These are phyloP conservation scores for Colletotrichum spinosum DNA, from an alignment of 2,329 filamentous ascomycete species.

Conservation along the genomic window DNA sequence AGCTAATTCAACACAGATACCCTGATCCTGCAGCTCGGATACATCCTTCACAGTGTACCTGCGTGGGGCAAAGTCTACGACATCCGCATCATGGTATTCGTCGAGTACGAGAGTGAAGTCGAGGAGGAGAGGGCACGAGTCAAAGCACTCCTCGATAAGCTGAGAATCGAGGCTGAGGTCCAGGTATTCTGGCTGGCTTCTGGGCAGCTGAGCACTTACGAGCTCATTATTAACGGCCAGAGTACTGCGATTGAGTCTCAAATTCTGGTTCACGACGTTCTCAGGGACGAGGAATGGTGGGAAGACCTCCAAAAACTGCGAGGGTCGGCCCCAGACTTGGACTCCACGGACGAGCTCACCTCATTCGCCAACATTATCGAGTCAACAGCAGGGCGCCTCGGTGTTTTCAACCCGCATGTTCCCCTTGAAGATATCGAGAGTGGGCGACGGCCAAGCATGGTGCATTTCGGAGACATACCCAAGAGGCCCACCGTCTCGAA, in stretches of 20 bases:
- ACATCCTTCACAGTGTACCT: slow-evolving; percentile 84
- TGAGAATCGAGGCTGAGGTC: slow-evolving; percentile 84
- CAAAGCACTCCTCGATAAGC: slow-evolving; percentile 79
- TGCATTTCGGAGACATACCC: slow-evolving; percentile 71
- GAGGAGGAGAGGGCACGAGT: slow-evolving; percentile 81
- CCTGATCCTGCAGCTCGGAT: slow-evolving; percentile 87
- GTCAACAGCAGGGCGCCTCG: slow-evolving; percentile 54
- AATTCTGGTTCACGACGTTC: slow-evolving; percentile 71
- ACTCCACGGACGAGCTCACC: slow-evolving; percentile 55
- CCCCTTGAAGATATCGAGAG: slow-evolving; percentile 41
- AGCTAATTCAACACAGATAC: slow-evolving; percentile 61
- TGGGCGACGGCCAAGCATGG: slow-evolving; percentile 60
- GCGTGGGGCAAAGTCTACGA: slow-evolving; percentile 81
- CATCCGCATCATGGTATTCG: slow-evolving; percentile 85
- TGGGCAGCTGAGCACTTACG: slow-evolving; percentile 78
- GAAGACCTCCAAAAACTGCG: slow-evolving; percentile 73
- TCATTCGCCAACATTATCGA: slow-evolving; percentile 58
- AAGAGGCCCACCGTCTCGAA: slow-evolving; percentile 67
- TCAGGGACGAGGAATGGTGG: slow-evolving; percentile 87
- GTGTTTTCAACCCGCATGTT: slow-evolving; percentile 57
- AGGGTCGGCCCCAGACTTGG: slow-evolving; percentile 52
- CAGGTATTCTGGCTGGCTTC: slow-evolving; percentile 85
- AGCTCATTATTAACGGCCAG: slow-evolving; percentile 81
- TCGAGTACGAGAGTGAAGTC: slow-evolving; percentile 88
- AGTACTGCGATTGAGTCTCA: slow-evolving; percentile 56